These are phyloP conservation scores for Vigna radiata DNA, from an alignment of 306 rosid species.

Conservation along the genomic window DNA sequence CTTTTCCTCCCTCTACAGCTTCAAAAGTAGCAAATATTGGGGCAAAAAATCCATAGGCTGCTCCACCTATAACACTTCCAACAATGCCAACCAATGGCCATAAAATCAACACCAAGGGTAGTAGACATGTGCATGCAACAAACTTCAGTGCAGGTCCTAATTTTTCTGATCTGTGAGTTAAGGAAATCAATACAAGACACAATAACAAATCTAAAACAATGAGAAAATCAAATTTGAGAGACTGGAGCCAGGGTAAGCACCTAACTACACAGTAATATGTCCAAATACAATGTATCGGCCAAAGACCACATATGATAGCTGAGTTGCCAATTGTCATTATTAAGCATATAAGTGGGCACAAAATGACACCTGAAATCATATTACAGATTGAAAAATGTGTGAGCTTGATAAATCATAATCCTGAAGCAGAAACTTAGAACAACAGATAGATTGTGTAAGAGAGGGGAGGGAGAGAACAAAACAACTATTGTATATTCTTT, in stretches of 20 bases:
- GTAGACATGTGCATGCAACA: constrained; percentile 62
- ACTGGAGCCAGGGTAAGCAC: constrained; percentile 51
- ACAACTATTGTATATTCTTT: not conserved
- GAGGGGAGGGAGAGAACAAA: not conserved
- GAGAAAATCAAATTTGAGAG: constrained; percentile 10
- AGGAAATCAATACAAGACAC: constrained; percentile 44
- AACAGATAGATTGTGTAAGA: not conserved
- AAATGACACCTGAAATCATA: constrained; percentile 69
- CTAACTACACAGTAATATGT: constrained; percentile 78
- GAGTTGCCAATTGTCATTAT: constrained; percentile 72
- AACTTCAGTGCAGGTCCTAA: constrained; percentile 80
- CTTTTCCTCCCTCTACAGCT: constrained; percentile 85
- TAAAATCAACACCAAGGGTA: constrained; percentile 69
- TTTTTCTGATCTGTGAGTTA: constrained; percentile 65
- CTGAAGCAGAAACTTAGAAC: constrained; percentile 23
- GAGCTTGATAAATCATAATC: not conserved
- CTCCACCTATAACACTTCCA: constrained; percentile 84
- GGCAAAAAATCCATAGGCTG: constrained; percentile 76
- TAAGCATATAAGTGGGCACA: constrained; percentile 78
- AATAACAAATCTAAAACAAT: constrained; percentile 2
- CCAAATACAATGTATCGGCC: constrained; percentile 75
- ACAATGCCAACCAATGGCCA: constrained; percentile 86
- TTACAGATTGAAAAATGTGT: constrained; percentile 15
- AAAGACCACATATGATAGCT: constrained; percentile 72
- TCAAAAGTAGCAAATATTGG: constrained; percentile 83